phyloP scores from a whole-genome alignment of 2,329 filamentous ascomycete genomes.

The Aspergillus hiratsukae region DNA sequence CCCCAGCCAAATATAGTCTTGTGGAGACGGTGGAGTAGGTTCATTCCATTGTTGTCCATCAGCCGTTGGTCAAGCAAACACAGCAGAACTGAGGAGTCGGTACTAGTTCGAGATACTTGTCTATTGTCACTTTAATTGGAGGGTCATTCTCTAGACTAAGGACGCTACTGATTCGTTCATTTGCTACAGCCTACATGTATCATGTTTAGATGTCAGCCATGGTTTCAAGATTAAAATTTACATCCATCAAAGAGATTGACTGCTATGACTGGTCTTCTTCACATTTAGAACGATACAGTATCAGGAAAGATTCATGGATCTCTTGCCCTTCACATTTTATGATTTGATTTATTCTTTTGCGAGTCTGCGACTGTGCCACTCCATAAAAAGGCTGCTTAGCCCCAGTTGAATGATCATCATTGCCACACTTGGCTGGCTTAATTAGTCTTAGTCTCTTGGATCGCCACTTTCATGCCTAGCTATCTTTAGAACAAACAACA shows the following conservation, averaged over 20 bases:
- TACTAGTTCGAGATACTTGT: constrained; percentile 14
- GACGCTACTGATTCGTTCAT: background rate
- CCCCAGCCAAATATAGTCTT: constrained; percentile 19
- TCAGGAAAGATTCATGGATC: background rate
- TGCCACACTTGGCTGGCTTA: constrained; percentile 5
- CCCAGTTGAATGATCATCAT: constrained; percentile 4
- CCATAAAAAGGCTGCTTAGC: background rate
- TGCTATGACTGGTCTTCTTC: background rate
- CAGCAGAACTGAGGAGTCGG: constrained; percentile 3
- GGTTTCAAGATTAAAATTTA: constrained; percentile 5
- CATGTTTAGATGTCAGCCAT: constrained; percentile 6
- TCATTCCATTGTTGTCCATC: constrained; percentile 14
- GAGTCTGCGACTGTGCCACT: background rate
- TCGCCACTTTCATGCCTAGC: background rate
- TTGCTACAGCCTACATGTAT: background rate
- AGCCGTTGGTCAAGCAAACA: constrained; percentile 13
- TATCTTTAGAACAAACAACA: background rate
- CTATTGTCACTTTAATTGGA: constrained; percentile 11
- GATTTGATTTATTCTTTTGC: background rate
- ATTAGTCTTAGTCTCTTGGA: background rate
- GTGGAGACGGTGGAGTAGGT: constrained; percentile 4
- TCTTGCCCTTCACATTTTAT: background rate
- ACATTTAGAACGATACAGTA: background rate
- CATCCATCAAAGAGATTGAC: background rate
- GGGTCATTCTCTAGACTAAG: background rate